Evolutionary conservation across 2,329 filamentous ascomycete species (phyloP).

Genomic region (Xylariaceae sp.): DNA sequence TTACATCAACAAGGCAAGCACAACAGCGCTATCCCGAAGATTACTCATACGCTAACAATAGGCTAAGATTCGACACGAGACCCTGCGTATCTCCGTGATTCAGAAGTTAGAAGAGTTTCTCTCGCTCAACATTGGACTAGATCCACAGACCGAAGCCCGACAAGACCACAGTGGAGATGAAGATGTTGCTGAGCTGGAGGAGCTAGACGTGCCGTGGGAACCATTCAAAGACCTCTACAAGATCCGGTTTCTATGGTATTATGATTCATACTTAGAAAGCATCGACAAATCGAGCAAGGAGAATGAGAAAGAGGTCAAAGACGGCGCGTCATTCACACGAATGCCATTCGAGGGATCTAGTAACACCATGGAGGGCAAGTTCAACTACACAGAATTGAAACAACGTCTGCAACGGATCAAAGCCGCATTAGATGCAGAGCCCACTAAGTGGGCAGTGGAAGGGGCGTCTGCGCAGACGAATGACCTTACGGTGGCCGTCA

Average conservation of each 20-base stretch:
- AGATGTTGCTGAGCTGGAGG: slow-evolving; percentile 42
- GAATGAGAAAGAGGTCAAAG: slow-evolving; percentile 63
- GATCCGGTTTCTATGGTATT: slow-evolving; percentile 93
- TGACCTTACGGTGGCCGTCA: slow-evolving; percentile 74
- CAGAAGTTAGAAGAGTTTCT: slow-evolving; percentile 80
- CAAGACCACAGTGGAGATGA: slow-evolving; percentile 28
- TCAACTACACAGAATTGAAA: slow-evolving; percentile 75
- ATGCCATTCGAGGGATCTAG: slow-evolving; percentile 82
- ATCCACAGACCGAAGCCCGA: slow-evolving; percentile 36
- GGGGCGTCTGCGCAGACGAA: slow-evolving; percentile 62
- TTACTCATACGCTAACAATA: slow-evolving; percentile 18
- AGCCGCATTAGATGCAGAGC: slow-evolving; percentile 68
- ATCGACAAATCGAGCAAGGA: slow-evolving; percentile 65
- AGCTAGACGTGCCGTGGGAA: slow-evolving; percentile 63
- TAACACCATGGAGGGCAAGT: slow-evolving; percentile 85
- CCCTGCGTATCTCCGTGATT: slow-evolving; percentile 80
- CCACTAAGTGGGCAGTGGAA: slow-evolving; percentile 65
- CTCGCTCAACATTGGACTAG: slow-evolving; percentile 54
- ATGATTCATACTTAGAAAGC: slow-evolving; percentile 75
- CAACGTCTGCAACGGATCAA: slow-evolving; percentile 68
- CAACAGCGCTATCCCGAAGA: not conserved
- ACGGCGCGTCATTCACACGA: slow-evolving; percentile 63
- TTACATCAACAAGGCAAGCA: slow-evolving; percentile 75
- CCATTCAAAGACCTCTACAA: slow-evolving; percentile 91
- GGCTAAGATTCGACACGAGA: slow-evolving; percentile 82